A percentile compares a stretch with the other conserved stretches of the same genome.
Evolutionary conservation across 1,284 basidiomycete genomes (phyloP).

Genomic region (Polyporus tsugae): DNA sequence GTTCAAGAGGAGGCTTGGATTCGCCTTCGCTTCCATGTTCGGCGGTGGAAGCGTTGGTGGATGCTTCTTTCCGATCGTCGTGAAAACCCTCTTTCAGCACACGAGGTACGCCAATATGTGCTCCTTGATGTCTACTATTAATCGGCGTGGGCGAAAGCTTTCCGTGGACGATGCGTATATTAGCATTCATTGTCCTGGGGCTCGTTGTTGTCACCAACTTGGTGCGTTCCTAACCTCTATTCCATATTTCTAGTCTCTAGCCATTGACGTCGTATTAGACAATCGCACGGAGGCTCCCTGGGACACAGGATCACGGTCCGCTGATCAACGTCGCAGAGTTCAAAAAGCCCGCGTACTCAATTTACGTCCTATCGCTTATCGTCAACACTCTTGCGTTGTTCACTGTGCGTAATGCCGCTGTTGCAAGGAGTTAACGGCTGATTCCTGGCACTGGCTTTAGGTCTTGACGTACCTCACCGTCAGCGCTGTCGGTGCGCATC

Average conservation of each 20-base stretch:
- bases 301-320: background rate
- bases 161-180: slow-evolving; percentile 63
- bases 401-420: background rate
- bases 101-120: slow-evolving; percentile 37
- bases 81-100: slow-evolving; percentile 45
- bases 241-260: background rate
- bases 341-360: background rate
- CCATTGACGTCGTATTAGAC: background rate
- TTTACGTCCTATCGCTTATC: background rate
- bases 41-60: slow-evolving; percentile 53
- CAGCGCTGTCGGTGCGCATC: slow-evolving; percentile 35
- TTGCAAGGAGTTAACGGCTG: background rate
- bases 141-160: background rate
- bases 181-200: slow-evolving; percentile 59
- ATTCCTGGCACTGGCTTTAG: background rate
- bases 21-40: slow-evolving; percentile 49
- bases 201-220: slow-evolving; percentile 53
- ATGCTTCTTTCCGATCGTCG: slow-evolving; percentile 49
- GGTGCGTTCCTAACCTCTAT: slow-evolving; percentile 11
- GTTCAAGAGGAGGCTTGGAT: slow-evolving; percentile 49
- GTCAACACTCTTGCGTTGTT: background rate
- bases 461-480: slow-evolving; percentile 1
- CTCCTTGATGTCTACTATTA: background rate
- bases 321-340: background rate
- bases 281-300: background rate